Conservation (phyloP, 768 basidiomycete genomes). For the Favolaschia claudopus region DNA sequence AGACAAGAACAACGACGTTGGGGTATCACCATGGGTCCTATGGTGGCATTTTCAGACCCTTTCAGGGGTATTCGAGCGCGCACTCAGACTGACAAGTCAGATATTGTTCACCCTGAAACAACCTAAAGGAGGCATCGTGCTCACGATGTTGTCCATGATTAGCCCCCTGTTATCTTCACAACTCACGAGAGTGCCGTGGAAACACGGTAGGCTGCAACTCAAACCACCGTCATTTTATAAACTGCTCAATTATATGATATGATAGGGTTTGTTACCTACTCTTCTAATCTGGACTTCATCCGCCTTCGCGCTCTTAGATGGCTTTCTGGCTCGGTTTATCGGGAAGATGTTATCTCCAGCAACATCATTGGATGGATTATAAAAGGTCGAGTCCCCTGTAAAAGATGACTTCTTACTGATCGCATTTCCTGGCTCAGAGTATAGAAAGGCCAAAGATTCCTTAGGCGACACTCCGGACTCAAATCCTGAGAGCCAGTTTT, state of each 20-base stretch:
- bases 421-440: not conserved
- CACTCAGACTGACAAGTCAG: not conserved
- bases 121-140: not conserved
- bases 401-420: no score
- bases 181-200: not conserved
- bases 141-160: slow-evolving; percentile 1
- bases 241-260: no score
- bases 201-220: not conserved
- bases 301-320: slow-evolving; percentile 1
- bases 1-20: slow-evolving; percentile 1
- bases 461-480: not conserved
- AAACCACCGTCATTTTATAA: no score
- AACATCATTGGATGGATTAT: not conserved
- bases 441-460: not conserved
- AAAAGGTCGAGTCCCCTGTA: no score
- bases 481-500: not conserved
- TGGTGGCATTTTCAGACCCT: slow-evolving; percentile 2
- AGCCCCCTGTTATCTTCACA: no score
- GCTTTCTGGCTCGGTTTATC: not conserved
- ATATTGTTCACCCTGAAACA: slow-evolving; percentile 9
- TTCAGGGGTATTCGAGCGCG: not conserved
- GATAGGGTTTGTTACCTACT: not conserved
- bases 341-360: not conserved
- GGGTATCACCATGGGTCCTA: not conserved
- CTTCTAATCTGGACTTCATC: slow-evolving; percentile 1